These are phyloP conservation scores for Petrea volubilis DNA, from an alignment of 257 asterid species.

Conservation along the genomic window DNA sequence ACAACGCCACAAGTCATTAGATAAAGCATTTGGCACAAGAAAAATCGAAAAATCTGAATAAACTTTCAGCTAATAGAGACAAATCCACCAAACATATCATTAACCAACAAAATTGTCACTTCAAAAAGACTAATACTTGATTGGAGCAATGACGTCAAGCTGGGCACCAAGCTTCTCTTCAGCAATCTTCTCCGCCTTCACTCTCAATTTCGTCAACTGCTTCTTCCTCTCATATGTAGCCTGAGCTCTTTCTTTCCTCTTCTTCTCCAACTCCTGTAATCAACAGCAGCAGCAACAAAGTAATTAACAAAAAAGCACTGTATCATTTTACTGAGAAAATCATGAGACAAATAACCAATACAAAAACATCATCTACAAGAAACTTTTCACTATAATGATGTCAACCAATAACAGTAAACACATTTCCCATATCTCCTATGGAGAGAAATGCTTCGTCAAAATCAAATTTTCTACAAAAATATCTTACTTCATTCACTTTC, in stretches of 20 bases:
- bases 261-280: conserved; percentile 48
- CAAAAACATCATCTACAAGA: too few species aligned
- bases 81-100: conserved; percentile 17
- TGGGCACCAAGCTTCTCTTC: conserved; percentile 49
- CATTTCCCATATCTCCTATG: too few species aligned
- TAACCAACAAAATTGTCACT: conserved; percentile 26
- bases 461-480: too few species aligned
- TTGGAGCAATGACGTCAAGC: conserved; percentile 43
- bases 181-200: conserved; percentile 48
- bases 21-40: neutral
- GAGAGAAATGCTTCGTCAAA: too few species aligned
- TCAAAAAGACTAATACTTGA: conserved; percentile 34
- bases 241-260: conserved; percentile 51
- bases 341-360: neutral
- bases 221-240: conserved; percentile 45
- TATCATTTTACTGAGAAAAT: neutral
- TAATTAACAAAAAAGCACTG: neutral
- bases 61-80: conserved; percentile 14
- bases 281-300: neutral
- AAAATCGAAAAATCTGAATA: conserved; percentile 10
- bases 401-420: too few species aligned
- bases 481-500: too few species aligned
- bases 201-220: conserved; percentile 42
- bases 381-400: too few species aligned
- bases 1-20: neutral